These are phyloP conservation scores for Penicillium sp. DNA, from an alignment of 2,329 filamentous ascomycete species.

Conservation along the genomic window DNA sequence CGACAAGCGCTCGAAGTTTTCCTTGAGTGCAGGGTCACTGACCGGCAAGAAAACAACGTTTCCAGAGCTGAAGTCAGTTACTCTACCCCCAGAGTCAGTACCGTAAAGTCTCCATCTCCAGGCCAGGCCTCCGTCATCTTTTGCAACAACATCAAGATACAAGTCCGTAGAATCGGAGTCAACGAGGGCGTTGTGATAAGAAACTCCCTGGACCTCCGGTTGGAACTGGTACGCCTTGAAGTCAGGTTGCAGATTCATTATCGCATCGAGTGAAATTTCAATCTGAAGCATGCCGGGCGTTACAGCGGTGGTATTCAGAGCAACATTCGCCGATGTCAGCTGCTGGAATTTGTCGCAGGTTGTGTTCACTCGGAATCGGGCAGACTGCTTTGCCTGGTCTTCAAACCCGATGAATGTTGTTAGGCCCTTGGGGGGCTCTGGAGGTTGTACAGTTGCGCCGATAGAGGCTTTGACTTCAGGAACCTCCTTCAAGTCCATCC, in stretches of 20 bases:
- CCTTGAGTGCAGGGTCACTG: conserved; percentile 15
- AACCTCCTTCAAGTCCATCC: conserved; percentile 36
- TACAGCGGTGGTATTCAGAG: conserved; percentile 43
- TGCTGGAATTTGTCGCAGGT: too few relatives aligned
- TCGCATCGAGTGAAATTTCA: conserved; percentile 34
- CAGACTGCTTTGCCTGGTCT: too few relatives aligned
- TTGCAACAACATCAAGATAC: conserved; percentile 14
- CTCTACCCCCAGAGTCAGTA: too few relatives aligned
- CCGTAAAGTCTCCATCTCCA: too few relatives aligned
- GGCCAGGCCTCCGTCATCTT: too few relatives aligned
- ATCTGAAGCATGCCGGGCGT: conserved; percentile 45
- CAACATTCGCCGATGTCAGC: conserved; percentile 35
- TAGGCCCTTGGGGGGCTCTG: too few relatives aligned
- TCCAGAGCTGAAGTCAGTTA: conserved; percentile 12
- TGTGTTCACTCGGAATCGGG: too few relatives aligned
- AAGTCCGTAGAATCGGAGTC: conserved; percentile 31
- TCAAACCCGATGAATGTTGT: too few relatives aligned
- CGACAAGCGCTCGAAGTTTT: conserved; percentile 39
- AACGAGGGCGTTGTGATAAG: conserved; percentile 33
- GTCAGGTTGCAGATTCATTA: conserved; percentile 34
- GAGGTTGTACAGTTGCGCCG: neutral
- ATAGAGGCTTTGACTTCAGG: neutral
- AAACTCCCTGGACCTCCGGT: conserved; percentile 33
- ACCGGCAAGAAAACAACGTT: conserved; percentile 24
- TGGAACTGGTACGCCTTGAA: conserved; percentile 14